Evolutionary conservation across 768 basidiomycete genomes (phyloP).

Genomic region (Podaxis mareebaensis): DNA sequence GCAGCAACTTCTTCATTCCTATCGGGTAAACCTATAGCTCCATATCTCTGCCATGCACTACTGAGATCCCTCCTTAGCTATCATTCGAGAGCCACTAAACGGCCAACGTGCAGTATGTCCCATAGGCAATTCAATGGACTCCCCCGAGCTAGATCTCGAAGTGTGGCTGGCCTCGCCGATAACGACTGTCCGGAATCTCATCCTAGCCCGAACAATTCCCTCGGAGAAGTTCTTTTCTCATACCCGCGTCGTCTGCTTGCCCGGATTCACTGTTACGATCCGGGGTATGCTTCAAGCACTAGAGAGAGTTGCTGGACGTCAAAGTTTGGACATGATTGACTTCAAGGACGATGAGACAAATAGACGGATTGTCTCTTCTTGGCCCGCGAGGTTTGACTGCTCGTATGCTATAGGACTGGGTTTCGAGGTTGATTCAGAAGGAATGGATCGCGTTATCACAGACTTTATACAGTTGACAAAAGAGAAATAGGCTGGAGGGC

Average conservation of each 20-base stretch:
- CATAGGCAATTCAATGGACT: conserved; percentile 44
- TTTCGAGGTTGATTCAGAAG: conserved; percentile 43
- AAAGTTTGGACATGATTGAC: conserved; percentile 45
- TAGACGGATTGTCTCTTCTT: conserved; percentile 44
- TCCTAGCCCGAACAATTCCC: conserved; percentile 46
- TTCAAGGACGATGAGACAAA: conserved; percentile 47
- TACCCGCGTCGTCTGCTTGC: conserved; percentile 56
- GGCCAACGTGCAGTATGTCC: conserved; percentile 53
- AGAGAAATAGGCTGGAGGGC: background rate
- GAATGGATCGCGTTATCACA: conserved; percentile 33
- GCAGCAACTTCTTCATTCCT: conserved; percentile 59
- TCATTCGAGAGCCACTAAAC: conserved; percentile 60
- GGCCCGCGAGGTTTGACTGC: conserved; percentile 50
- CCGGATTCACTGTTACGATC: conserved; percentile 59
- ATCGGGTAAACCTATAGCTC: conserved; percentile 37
- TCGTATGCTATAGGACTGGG: conserved; percentile 42
- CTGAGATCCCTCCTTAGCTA: conserved; percentile 28
- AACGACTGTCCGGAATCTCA: conserved; percentile 57
- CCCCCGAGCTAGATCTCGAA: conserved; percentile 45
- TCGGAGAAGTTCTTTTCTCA: conserved; percentile 40
- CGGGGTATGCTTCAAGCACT: conserved; percentile 55
- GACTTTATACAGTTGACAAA: conserved; percentile 7
- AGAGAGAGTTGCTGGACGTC: conserved; percentile 47
- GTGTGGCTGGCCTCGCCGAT: conserved; percentile 53
- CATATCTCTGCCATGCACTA: background rate